Evolutionary conservation across 345 rosid species (phyloP).

Genomic region (Diplotaxis tenuifolia): DNA sequence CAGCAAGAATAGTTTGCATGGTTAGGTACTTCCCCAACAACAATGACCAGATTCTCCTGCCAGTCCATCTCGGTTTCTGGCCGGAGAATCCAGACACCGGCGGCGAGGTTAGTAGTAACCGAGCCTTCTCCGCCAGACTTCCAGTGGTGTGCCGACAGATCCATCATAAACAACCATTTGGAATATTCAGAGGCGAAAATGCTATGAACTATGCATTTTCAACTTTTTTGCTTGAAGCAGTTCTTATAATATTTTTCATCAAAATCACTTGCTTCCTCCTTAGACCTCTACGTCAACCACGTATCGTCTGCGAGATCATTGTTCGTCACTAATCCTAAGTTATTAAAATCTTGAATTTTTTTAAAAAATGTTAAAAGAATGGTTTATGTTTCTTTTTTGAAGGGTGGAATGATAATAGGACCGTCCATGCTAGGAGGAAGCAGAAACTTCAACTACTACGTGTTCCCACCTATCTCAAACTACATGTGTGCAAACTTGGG

Average conservation of each 20-base stretch:
- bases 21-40: constrained; percentile 33
- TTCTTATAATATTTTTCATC: constrained; percentile 43
- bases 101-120: constrained; percentile 1
- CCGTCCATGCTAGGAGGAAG: constrained; percentile 64
- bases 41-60: constrained; percentile 5
- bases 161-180: constrained; percentile 27
- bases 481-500: constrained; percentile 57
- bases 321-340: constrained; percentile 41
- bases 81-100: constrained; percentile 1
- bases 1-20: constrained; percentile 20
- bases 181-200: constrained; percentile 47
- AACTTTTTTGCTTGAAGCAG: constrained; percentile 41
- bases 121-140: constrained; percentile 6
- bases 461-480: constrained; percentile 47
- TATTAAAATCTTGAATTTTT: background rate
- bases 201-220: constrained; percentile 43
- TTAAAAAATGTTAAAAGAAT: background rate
- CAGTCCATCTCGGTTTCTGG: constrained; percentile 24
- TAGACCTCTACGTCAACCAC: constrained; percentile 72
- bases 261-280: constrained; percentile 49
- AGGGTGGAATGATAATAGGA: constrained; percentile 82
- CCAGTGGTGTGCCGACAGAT: constrained; percentile 37
- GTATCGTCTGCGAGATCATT: constrained; percentile 60
- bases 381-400: background rate
- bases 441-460: constrained; percentile 26